Evolutionary conservation across 306 rosid species (phyloP).

Genomic region (Cucumis hystrix): DNA sequence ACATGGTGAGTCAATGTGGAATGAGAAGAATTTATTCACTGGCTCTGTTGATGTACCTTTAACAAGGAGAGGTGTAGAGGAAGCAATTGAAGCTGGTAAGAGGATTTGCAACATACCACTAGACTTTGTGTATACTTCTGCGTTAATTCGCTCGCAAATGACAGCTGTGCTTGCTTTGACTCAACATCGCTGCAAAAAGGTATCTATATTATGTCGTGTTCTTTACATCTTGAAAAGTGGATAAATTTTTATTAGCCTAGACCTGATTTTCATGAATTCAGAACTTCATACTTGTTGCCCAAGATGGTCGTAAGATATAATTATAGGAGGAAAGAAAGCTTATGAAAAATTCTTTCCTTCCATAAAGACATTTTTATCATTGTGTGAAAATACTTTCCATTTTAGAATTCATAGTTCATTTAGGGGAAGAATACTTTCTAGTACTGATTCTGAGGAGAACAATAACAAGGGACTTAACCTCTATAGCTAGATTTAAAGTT

Average conservation of each 20-base stretch:
- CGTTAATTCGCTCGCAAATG: conserved; percentile 92
- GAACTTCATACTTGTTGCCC: neutral
- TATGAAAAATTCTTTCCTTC: neutral
- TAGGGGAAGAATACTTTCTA: neutral
- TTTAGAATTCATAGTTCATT: neutral
- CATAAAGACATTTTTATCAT: neutral
- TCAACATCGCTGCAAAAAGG: conserved; percentile 91
- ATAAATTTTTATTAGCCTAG: neutral
- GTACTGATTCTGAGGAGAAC: neutral
- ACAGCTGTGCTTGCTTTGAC: conserved; percentile 99
- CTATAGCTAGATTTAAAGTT: neutral
- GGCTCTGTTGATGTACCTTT: conserved; percentile 97
- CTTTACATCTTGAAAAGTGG: neutral
- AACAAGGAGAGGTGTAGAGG: conserved; percentile 82
- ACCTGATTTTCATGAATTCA: neutral
- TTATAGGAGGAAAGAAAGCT: neutral
- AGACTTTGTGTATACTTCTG: conserved; percentile 76
- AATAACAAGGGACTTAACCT: neutral
- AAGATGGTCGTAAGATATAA: neutral
- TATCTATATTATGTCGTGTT: conserved; percentile 18
- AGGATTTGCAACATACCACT: conserved; percentile 89
- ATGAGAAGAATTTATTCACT: conserved; percentile 88
- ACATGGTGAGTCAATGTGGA: conserved; percentile 94
- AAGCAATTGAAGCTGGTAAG: conserved; percentile 96
- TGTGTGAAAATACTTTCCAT: neutral